These are phyloP conservation scores for Solanum rostratum DNA, from an alignment of 257 asterid genomes.

Conservation along the genomic window DNA sequence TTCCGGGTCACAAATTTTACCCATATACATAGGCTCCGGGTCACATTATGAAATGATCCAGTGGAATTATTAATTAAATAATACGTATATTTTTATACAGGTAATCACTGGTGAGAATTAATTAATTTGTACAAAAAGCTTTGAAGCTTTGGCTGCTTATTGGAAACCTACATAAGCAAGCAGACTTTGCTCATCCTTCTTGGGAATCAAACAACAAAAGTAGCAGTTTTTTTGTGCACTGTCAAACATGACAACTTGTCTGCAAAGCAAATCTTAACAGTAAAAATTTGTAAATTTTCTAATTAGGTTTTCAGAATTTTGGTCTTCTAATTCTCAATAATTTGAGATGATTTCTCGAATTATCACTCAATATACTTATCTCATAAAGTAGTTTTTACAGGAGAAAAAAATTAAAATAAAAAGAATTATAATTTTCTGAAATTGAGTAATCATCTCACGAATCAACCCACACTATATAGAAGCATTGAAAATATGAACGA, in stretches of 20 bases:
- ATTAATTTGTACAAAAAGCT: not conserved
- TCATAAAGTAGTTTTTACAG: too few relatives aligned
- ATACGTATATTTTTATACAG: too few relatives aligned
- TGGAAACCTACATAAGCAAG: not conserved
- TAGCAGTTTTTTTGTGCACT: not conserved
- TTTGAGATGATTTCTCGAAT: not conserved
- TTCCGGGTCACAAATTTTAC: too few relatives aligned
- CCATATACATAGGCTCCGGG: not conserved
- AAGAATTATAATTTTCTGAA: not conserved
- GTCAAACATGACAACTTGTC: constrained; percentile 12
- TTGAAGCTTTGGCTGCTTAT: not conserved
- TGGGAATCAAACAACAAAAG: constrained; percentile 1
- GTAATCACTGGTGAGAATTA: not conserved
- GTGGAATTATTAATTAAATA: not conserved
- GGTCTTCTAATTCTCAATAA: not conserved
- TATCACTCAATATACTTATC: not conserved
- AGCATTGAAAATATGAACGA: not conserved
- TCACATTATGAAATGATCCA: not conserved
- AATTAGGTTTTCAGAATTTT: not conserved
- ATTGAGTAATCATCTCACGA: not conserved
- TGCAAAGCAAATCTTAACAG: constrained; percentile 29
- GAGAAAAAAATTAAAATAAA: too few relatives aligned
- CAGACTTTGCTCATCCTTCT: not conserved
- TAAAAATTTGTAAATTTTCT: not conserved
- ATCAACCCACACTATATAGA: not conserved